Evolutionary conservation across 176 grass and related monocot species (phyloP).

Genomic region (Carex parvula): DNA sequence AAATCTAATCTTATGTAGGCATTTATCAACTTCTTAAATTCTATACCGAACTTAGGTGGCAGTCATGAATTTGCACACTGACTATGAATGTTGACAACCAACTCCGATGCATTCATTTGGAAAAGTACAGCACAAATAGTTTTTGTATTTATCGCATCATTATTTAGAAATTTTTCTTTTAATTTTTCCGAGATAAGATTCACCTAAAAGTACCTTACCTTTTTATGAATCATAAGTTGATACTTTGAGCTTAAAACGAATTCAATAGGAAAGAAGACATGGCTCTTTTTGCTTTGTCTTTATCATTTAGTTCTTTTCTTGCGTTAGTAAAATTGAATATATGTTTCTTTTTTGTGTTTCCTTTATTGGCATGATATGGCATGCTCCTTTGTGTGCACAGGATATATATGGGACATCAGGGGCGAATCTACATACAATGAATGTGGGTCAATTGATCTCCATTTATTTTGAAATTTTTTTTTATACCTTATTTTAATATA

Average conservation of each 20-base stretch:
- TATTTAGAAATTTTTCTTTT: slow-evolving; percentile 24
- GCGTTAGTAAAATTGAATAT: not conserved
- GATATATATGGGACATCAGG: no score
- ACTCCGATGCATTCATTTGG: slow-evolving; percentile 34
- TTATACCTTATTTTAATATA: no score
- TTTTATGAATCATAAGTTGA: slow-evolving; percentile 28
- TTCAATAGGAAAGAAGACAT: not conserved
- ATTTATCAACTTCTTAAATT: slow-evolving; percentile 28
- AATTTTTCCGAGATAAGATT: slow-evolving; percentile 2
- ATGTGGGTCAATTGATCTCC: no score
- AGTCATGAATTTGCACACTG: slow-evolving; percentile 31
- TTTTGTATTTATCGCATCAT: slow-evolving; percentile 21
- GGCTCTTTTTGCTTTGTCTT: not conserved
- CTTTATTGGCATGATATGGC: not conserved
- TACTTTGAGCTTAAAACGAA: not conserved
- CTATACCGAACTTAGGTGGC: slow-evolving; percentile 34
- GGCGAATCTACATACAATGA: no score
- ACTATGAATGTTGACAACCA: slow-evolving; percentile 31
- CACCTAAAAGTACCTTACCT: slow-evolving; percentile 24
- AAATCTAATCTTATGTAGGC: slow-evolving; percentile 31
- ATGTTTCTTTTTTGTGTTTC: not conserved
- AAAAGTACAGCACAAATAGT: slow-evolving; percentile 23
- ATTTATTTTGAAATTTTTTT: no score
- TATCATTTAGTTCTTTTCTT: not conserved
- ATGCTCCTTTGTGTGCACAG: not conserved